These are phyloP conservation scores for Rhizoclosmatium sp. DNA, from an alignment of 192 early-diverging fungal genomes.

Conservation along the genomic window DNA sequence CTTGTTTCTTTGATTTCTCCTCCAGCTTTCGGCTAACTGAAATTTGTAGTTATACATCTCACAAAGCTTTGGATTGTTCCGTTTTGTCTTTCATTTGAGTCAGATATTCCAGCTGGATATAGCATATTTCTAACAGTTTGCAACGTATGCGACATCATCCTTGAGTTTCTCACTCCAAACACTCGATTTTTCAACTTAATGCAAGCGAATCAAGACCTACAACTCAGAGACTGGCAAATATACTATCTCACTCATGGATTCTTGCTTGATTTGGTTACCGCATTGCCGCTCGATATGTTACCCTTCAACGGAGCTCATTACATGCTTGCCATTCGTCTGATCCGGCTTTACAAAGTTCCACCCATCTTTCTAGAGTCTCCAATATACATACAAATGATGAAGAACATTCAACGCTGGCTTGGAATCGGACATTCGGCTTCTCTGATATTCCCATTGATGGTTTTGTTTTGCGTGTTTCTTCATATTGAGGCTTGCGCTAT, in stretches of 20 bases:
- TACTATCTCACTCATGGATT: slow-evolving; percentile 14
- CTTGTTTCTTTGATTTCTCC: background rate
- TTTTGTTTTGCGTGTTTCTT: slow-evolving; percentile 40
- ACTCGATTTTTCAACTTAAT: slow-evolving; percentile 2
- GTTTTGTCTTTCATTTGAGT: slow-evolving; percentile 24
- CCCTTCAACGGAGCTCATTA: background rate
- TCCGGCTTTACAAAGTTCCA: slow-evolving; percentile 16
- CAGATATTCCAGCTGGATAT: background rate
- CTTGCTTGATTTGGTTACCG: slow-evolving; percentile 14
- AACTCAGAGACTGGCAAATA: slow-evolving; percentile 26
- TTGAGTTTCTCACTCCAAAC: slow-evolving; percentile 22
- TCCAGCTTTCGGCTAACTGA: background rate
- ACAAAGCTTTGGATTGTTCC: slow-evolving; percentile 7
- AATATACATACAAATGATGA: background rate
- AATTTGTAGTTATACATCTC: slow-evolving; percentile 18
- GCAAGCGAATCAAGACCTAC: slow-evolving; percentile 11
- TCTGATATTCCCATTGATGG: slow-evolving; percentile 40
- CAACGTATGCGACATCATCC: slow-evolving; percentile 19
- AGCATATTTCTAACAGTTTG: background rate
- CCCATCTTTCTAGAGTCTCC: slow-evolving; percentile 10
- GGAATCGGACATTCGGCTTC: slow-evolving; percentile 50
- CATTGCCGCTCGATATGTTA: slow-evolving; percentile 19
- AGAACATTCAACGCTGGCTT: slow-evolving; percentile 8
- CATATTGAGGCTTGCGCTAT: slow-evolving; percentile 51
- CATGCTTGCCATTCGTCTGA: background rate